phyloP scores from a whole-genome alignment of 1,139 yeast genomes.

The Pichia sp. region DNA sequence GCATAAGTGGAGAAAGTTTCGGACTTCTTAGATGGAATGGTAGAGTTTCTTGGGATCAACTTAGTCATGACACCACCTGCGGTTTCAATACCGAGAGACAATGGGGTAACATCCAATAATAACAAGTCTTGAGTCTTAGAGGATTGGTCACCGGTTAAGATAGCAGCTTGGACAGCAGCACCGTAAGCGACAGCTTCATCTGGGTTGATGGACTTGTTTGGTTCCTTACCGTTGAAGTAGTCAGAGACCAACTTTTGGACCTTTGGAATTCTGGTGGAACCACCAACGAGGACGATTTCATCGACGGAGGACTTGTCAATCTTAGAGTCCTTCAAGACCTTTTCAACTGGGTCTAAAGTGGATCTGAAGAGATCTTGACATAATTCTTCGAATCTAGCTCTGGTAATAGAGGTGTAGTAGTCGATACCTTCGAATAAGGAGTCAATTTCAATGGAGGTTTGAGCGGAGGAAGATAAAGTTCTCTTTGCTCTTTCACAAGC shows the following conservation, averaged over 20 bases:
- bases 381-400: conserved; percentile 85
- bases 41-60: conserved; percentile 98
- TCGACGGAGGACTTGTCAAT: conserved; percentile 70
- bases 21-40: conserved; percentile 97
- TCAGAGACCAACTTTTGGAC: conserved; percentile 77
- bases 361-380: conserved; percentile 77
- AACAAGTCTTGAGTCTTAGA: conserved; percentile 95
- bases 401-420: conserved; percentile 70
- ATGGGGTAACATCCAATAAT: conserved; percentile 95
- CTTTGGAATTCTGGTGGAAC: conserved; percentile 89
- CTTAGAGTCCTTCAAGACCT: conserved; percentile 74
- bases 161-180: conserved; percentile 98
- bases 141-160: conserved; percentile 93
- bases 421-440: conserved; percentile 71
- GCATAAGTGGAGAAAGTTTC: conserved; percentile 98
- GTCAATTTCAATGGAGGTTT: conserved; percentile 77
- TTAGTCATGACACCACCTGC: conserved; percentile 98
- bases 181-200: conserved; percentile 98
- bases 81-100: conserved; percentile 98
- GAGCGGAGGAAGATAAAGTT: conserved; percentile 75
- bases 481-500: conserved; percentile 90
- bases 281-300: conserved; percentile 83
- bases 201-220: conserved; percentile 92
- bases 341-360: conserved; percentile 76
- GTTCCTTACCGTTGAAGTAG: conserved; percentile 82